Conservation (phyloP, 768 basidiomycete species). For the Naematelia aurantialba region DNA sequence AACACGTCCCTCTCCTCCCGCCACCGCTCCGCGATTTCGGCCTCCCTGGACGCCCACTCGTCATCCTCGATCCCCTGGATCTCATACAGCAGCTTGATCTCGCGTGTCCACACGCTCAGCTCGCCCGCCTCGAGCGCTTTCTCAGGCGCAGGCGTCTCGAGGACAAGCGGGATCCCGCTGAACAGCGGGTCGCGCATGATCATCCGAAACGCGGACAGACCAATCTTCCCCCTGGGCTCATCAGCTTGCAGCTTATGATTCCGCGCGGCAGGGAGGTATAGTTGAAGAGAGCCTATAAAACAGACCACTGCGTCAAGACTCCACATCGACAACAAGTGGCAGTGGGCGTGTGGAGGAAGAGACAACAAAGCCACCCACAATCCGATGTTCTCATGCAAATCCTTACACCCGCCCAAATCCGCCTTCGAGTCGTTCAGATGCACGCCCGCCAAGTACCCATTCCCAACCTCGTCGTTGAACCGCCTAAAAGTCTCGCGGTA, state of each 20-base stretch:
- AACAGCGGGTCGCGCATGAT: slow-evolving; percentile 68
- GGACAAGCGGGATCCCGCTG: slow-evolving; percentile 68
- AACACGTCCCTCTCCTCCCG: slow-evolving; percentile 37
- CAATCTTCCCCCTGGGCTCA: slow-evolving; percentile 65
- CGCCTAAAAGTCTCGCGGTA: slow-evolving; percentile 68
- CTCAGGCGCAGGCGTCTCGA: slow-evolving; percentile 76
- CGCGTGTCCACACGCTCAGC: slow-evolving; percentile 64
- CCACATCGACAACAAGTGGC: no score
- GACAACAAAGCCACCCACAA: no score
- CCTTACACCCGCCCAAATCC: slow-evolving; percentile 59
- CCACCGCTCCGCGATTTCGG: slow-evolving; percentile 38
- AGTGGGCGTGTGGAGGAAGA: no score
- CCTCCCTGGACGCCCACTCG: slow-evolving; percentile 30
- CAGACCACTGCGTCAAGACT: no score
- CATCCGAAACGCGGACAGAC: slow-evolving; percentile 61
- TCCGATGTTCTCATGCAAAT: slow-evolving; percentile 81
- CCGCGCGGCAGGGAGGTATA: not conserved
- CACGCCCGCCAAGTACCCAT: slow-evolving; percentile 72
- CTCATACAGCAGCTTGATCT: slow-evolving; percentile 63
- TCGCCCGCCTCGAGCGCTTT: slow-evolving; percentile 44
- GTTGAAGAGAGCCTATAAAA: no score
- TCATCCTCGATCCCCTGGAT: slow-evolving; percentile 45
- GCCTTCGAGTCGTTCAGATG: slow-evolving; percentile 82
- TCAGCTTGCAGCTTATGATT: slow-evolving; percentile 2
- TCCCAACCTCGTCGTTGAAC: slow-evolving; percentile 67